Evolutionary conservation across 2,329 filamentous ascomycete genomes (phyloP).

Genomic region (Phymatotrichopsis omnivora): DNA sequence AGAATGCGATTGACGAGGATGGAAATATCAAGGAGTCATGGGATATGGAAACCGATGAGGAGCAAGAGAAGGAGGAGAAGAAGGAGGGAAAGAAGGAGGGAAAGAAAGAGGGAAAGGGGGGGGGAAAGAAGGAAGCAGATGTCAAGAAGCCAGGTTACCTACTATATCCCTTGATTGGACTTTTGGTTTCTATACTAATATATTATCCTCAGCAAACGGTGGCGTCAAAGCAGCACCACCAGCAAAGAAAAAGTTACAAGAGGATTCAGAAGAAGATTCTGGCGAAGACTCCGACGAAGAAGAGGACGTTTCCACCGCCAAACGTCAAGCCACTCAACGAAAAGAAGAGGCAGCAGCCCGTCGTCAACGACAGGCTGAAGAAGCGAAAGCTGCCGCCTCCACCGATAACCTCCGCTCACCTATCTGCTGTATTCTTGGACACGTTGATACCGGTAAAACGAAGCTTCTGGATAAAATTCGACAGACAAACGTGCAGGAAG

Average conservation of each 20-base stretch:
- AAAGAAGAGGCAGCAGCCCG: conserved; percentile 85
- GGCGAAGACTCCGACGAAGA: conserved; percentile 58
- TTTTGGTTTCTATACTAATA: no score
- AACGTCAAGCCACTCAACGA: conserved; percentile 60
- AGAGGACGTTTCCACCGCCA: conserved; percentile 62
- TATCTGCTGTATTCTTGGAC: conserved; percentile 98
- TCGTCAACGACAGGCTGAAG: conserved; percentile 81
- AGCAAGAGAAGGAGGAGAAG: conserved; percentile 6
- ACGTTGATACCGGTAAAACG: conserved; percentile 99
- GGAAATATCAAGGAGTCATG: conserved; percentile 85
- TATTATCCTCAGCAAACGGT: no score
- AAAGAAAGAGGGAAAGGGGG: conserved; percentile 29
- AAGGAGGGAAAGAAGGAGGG: neutral
- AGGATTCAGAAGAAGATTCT: conserved; percentile 47
- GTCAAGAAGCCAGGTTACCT: conserved; percentile 25
- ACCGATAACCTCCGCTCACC: conserved; percentile 92
- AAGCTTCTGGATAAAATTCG: conserved; percentile 97
- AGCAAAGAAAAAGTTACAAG: conserved; percentile 30
- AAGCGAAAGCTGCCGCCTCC: conserved; percentile 79
- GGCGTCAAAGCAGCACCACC: conserved; percentile 7
- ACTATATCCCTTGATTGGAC: no score
- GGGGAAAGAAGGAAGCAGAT: conserved; percentile 34
- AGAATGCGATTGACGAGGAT: conserved; percentile 64
- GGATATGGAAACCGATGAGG: conserved; percentile 60
- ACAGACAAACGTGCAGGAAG: conserved; percentile 97